Evolutionary conservation across 345 rosid genomes (phyloP), one percentile per base, ranked within the genome.

Genomic region (Euphorbia tirucalli): DNA sequence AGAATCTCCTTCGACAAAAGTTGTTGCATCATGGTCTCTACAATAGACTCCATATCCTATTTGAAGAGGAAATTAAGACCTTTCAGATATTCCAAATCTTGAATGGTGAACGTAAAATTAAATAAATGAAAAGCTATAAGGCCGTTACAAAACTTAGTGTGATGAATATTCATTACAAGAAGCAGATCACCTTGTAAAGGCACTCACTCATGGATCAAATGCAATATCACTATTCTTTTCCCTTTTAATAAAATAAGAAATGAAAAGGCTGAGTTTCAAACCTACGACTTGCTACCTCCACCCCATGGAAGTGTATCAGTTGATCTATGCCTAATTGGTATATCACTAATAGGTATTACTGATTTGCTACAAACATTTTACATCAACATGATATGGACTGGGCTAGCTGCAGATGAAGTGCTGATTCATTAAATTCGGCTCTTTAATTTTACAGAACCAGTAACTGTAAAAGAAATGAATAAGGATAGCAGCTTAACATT

Each of bases 21-120:
- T 72, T 96, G 99, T 69, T 93, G 97, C 99, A 96, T 96, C 98
- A 96, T 96, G 55, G 90, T 93, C 82, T 96, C 95, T 73, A 96
- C 90, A 27, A 96, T 86, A 2, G 97, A 90, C 79, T 91, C 95
- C 97, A 96, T 87, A 75, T 90, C 98, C 97, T 93, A 71, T 52
- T 14, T 15, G 66, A 65, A 52, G 72, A 43, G 31, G 56, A 71
- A 52, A 60, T 28, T 62, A 35, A 63, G n/a, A 63, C 22, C 5
- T 11, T 44, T 39, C 32, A 35, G 27, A 62, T 62, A 62, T 62
- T 32, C 11, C 18, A 39, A 10, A 4, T 63, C 56, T 15, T n/a
- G n/a, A n/a, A n/a, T n/a, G n/a, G n/a, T n/a, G n/a, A n/a, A n/a
- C n/a, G n/a, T n/a, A 30, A 49, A 28, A 28, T 48, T 30, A 13